These are phyloP conservation scores for Corymbia citriodora DNA, from an alignment of 441 rosid genomes.

Conservation along the genomic window DNA sequence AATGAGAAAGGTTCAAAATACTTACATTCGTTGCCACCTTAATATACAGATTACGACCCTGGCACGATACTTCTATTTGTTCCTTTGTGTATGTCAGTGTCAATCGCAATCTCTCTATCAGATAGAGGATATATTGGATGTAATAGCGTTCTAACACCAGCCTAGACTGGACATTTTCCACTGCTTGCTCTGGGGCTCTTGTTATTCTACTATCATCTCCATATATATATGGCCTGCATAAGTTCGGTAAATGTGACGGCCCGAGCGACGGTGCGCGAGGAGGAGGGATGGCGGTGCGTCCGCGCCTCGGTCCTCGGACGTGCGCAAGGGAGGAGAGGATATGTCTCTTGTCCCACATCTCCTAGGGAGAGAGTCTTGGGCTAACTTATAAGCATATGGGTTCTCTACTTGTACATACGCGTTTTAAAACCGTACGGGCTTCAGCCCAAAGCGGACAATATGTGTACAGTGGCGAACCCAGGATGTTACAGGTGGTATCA, in stretches of 20 bases:
- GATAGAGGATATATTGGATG: background rate
- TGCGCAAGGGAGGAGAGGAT: no score
- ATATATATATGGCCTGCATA: background rate
- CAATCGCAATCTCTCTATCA: background rate
- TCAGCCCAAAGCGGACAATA: no score
- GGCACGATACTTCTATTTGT: background rate
- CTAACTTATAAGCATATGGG: no score
- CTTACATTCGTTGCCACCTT: background rate
- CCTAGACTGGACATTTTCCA: background rate
- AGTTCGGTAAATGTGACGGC: background rate
- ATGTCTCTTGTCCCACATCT: no score
- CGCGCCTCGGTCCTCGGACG: no score
- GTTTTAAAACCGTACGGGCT: no score
- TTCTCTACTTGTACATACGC: no score
- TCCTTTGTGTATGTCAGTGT: background rate
- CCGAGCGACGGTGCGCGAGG: no score
- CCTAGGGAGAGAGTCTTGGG: no score
- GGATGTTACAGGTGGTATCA: no score
- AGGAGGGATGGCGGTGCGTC: no score
- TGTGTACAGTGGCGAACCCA: no score
- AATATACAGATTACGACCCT: background rate
- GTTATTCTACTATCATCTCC: background rate
- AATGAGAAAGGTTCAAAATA: background rate
- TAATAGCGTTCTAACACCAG: background rate
- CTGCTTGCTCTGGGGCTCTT: background rate